Percentiles rank a stretch among this genome's conserved stretches.
Evolutionary conservation across 129 eudicot genomes (phyloP).

Genomic region (Sambucus nigra): DNA sequence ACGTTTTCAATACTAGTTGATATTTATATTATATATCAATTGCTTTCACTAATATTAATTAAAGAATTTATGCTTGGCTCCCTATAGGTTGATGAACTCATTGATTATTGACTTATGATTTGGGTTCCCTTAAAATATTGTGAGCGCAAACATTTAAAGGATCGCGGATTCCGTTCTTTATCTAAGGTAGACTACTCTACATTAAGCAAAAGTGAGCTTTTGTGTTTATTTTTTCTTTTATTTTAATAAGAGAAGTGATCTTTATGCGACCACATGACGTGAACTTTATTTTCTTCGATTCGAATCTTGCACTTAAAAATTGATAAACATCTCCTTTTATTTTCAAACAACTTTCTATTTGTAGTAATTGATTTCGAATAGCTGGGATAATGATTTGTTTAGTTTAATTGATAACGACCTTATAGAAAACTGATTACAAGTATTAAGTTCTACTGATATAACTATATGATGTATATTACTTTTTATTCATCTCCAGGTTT

Average conservation of each 20-base stretch:
- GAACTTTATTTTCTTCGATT: background rate
- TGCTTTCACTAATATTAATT: conserved; percentile 1
- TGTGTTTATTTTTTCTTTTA: conserved; percentile 28
- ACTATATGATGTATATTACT: conserved; percentile 2
- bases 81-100: conserved; percentile 87
- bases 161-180: conserved; percentile 96
- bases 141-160: conserved; percentile 87
- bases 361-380: conserved; percentile 2
- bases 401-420: conserved; percentile 2
- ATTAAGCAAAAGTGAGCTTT: conserved; percentile 82
- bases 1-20: too few relatives aligned
- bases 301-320: conserved; percentile 3
- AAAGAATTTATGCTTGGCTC: conserved; percentile 6
- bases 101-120: conserved; percentile 82
- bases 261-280: conserved; percentile 6
- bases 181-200: conserved; percentile 99
- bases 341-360: background rate
- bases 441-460: background rate
- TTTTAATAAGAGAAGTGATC: conserved; percentile 20
- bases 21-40: conserved; percentile 3
- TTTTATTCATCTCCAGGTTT: conserved; percentile 4
- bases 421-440: background rate
- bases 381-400: background rate
- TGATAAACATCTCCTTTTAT: background rate
- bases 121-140: conserved; percentile 81